These are phyloP conservation scores for Chernovozyma aurita DNA, from an alignment of 1,139 yeast species.

Conservation along the genomic window DNA sequence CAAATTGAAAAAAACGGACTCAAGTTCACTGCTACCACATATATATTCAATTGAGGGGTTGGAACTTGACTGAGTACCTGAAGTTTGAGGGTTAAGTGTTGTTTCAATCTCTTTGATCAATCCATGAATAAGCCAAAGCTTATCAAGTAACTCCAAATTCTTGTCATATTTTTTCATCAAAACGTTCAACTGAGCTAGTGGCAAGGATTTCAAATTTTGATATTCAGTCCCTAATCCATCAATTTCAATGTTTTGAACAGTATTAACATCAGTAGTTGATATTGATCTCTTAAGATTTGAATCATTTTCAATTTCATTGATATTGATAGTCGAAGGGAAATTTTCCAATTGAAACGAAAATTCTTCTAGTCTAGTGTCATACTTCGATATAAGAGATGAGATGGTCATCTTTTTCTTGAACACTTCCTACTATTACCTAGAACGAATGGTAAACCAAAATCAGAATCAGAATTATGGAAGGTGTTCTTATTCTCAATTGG, in stretches of 20 bases:
- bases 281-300: background rate
- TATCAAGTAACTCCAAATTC: constrained; percentile 16
- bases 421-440: too few relatives aligned
- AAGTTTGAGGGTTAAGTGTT: constrained; percentile 4
- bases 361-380: constrained; percentile 2
- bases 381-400: background rate
- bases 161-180: constrained; percentile 13
- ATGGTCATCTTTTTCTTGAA: too few relatives aligned
- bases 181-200: constrained; percentile 18
- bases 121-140: constrained; percentile 19
- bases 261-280: background rate
- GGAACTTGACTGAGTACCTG: too few relatives aligned
- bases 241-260: background rate
- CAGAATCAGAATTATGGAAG: too few relatives aligned
- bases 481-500: too few relatives aligned
- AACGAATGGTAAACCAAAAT: too few relatives aligned
- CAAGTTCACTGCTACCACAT: constrained; percentile 16
- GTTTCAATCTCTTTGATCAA: constrained; percentile 19
- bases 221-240: background rate
- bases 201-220: background rate
- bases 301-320: constrained; percentile 1
- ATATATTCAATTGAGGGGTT: constrained; percentile 4
- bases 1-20: constrained; percentile 14
- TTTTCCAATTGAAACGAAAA: background rate
- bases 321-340: constrained; percentile 1